phyloP scores from a whole-genome alignment of 495 filamentous ascomycete genomes.

The Glonium stellatum region DNA sequence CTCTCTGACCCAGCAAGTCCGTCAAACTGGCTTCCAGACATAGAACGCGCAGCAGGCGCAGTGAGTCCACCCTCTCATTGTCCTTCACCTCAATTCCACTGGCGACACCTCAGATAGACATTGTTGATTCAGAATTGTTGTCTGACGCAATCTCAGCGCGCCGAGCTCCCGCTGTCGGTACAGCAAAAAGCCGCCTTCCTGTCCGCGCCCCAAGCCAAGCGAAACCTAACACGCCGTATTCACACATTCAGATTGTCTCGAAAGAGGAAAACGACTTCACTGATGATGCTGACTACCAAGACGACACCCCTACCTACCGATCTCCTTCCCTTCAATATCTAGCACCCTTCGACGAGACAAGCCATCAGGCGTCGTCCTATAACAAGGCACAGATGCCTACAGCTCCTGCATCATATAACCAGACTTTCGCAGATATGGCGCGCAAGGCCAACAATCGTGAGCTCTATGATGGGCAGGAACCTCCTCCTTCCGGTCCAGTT shows the following conservation, averaged over 20 bases:
- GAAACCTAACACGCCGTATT: constrained; percentile 5
- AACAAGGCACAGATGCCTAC: not conserved
- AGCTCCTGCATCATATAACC: not conserved
- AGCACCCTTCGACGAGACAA: not conserved
- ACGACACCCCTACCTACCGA: constrained; percentile 17
- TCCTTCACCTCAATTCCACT: not conserved
- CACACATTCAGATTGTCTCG: constrained; percentile 22
- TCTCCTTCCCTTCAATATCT: constrained; percentile 15
- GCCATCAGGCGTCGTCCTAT: not conserved
- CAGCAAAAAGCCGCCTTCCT: constrained; percentile 14
- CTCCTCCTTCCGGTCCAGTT: constrained; percentile 18
- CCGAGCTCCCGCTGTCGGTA: constrained; percentile 18
- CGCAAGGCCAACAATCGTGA: constrained; percentile 13
- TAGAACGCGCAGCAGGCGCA: constrained; percentile 22
- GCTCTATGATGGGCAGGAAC: constrained; percentile 2
- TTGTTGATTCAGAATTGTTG: not conserved
- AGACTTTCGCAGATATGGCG: constrained; percentile 26
- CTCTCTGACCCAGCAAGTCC: not conserved
- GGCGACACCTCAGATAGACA: not conserved
- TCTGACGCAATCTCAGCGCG: constrained; percentile 15
- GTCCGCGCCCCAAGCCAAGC: constrained; percentile 10
- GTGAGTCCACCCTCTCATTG: constrained; percentile 12
- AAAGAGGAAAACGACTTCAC: constrained; percentile 3
- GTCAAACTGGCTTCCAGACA: constrained; percentile 17
- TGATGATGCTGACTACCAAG: constrained; percentile 4